phyloP scores from a whole-genome alignment of 139 green algal species.

The Chlamydomonas schloesseri region DNA sequence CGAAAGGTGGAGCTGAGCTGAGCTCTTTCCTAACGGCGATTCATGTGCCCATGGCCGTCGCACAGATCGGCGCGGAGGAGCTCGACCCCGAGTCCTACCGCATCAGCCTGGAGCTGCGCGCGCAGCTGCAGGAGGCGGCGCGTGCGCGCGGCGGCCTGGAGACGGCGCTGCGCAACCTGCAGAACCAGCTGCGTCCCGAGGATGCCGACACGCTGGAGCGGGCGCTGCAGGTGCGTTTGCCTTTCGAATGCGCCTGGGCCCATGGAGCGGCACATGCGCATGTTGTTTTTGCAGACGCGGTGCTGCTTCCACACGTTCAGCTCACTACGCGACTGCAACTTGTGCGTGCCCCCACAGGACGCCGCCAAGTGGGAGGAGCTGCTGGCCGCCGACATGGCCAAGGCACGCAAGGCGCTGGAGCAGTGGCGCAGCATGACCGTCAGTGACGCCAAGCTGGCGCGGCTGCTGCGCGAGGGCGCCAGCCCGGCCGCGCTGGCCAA shows the following conservation, averaged over 20 bases:
- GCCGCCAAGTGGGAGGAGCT: slow-evolving; percentile 58
- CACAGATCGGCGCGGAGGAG: slow-evolving; percentile 76
- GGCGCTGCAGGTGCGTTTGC: slow-evolving; percentile 28
- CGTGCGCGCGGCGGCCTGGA: slow-evolving; percentile 62
- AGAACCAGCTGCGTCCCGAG: slow-evolving; percentile 51
- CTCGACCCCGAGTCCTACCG: slow-evolving; percentile 73
- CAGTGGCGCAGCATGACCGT: slow-evolving; percentile 63
- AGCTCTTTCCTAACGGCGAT: too few relatives aligned
- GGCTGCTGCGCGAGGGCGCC: slow-evolving; percentile 61
- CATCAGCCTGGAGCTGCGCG: slow-evolving; percentile 67
- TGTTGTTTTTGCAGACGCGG: too few relatives aligned
- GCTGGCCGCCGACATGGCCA: slow-evolving; percentile 63
- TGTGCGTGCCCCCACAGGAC: slow-evolving; percentile 27
- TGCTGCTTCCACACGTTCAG: too few relatives aligned
- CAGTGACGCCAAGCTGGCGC: slow-evolving; percentile 72
- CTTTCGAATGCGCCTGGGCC: too few relatives aligned
- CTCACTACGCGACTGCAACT: too few relatives aligned
- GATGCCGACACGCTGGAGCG: slow-evolving; percentile 69
- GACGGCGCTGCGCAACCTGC: slow-evolving; percentile 56
- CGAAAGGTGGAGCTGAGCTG: too few relatives aligned
- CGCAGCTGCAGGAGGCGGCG: slow-evolving; percentile 62
- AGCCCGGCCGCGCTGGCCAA: slow-evolving; percentile 53
- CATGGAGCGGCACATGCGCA: too few relatives aligned
- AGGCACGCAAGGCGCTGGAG: slow-evolving; percentile 67
- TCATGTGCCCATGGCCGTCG: not conserved